Evolutionary conservation across 2,329 filamentous ascomycete genomes (phyloP).

Genomic region (Canariomyces notabilis): DNA sequence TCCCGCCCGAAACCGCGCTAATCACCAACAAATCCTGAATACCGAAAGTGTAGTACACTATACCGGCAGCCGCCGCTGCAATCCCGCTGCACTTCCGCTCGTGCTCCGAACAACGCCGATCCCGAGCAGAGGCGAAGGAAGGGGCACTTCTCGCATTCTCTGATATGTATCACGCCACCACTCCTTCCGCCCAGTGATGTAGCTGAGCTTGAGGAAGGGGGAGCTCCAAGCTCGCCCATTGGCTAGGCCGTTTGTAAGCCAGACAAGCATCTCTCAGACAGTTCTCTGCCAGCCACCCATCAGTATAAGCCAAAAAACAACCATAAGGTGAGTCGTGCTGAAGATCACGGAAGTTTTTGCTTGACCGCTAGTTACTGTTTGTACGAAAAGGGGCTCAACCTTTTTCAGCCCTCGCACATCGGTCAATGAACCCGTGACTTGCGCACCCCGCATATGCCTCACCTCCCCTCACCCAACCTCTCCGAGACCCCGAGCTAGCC

Average conservation of each 20-base stretch:
- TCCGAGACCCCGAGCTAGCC: neutral
- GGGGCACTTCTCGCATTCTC: neutral
- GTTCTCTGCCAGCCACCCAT: no score
- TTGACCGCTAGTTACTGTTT: no score
- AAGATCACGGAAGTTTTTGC: no score
- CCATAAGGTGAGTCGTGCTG: no score
- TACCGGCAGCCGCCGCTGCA: neutral
- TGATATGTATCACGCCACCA: conserved; percentile 6
- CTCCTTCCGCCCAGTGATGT: conserved; percentile 1
- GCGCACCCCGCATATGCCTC: neutral
- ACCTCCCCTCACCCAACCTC: no score
- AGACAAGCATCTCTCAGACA: neutral
- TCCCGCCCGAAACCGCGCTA: no score
- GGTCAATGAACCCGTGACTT: neutral
- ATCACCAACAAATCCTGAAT: no score
- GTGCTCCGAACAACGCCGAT: no score
- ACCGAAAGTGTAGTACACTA: neutral
- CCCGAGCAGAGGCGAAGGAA: neutral
- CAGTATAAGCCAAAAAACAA: no score
- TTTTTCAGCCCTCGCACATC: no score
- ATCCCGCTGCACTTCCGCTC: neutral
- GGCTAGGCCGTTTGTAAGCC: neutral
- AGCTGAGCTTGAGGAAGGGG: neutral
- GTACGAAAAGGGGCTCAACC: no score
- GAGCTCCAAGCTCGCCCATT: conserved; percentile 11